Evolutionary conservation across 169 alveolate genomes (phyloP).

Genomic region (Miamiensis avidus): DNA sequence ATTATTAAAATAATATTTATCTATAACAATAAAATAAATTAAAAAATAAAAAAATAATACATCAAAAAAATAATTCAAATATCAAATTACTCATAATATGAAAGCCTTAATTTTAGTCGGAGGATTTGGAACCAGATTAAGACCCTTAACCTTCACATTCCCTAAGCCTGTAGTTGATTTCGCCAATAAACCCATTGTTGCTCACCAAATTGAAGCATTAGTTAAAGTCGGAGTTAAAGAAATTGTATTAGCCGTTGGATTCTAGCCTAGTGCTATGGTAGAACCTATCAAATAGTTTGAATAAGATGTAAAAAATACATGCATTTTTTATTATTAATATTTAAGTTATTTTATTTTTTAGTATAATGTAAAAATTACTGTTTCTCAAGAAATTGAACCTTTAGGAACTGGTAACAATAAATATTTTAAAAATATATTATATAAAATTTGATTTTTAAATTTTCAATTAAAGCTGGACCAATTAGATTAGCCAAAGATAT

Average conservation of each 20-base stretch:
- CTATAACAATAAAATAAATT: background rate
- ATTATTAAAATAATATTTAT: no score
- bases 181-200: conserved; percentile 93
- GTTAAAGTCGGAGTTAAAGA: conserved; percentile 83
- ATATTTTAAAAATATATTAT: no score
- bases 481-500: conserved; percentile 82
- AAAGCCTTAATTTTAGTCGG: conserved; percentile 98
- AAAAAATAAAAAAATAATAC: no score
- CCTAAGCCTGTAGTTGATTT: conserved; percentile 97
- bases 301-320: conserved; percentile 46
- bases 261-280: conserved; percentile 75
- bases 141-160: conserved; percentile 96
- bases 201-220: conserved; percentile 83
- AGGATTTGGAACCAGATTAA: conserved; percentile 98
- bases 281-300: conserved; percentile 53
- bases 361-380: conserved; percentile 90
- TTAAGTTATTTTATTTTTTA: background rate
- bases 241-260: conserved; percentile 79
- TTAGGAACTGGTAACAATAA: conserved; percentile 87
- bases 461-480: conserved; percentile 89
- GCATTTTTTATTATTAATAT: no score
- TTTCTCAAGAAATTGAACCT: conserved; percentile 95
- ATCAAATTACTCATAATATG: conserved; percentile 69
- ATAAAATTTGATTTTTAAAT: no score
- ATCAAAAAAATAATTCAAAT: background rate